Percentiles rank a stretch among this genome's conserved stretches.
Evolutionary conservation across 2,329 filamentous ascomycete genomes (phyloP).

Genomic region (Aspergillus quadricinctus): DNA sequence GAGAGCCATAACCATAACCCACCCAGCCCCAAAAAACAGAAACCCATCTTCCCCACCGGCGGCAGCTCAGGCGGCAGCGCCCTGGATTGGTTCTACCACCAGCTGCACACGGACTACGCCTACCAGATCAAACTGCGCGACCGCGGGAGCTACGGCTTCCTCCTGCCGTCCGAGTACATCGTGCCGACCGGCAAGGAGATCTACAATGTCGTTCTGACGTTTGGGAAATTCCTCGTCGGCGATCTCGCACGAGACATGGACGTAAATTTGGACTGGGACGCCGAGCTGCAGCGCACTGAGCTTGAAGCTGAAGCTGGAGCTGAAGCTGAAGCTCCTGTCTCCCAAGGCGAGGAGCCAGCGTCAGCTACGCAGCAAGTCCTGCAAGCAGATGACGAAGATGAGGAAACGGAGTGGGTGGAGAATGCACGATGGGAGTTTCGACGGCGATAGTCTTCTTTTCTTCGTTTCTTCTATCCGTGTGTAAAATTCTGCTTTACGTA

Average conservation of each 20-base stretch:
- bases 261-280: conserved; percentile 13
- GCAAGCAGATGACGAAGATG: neutral
- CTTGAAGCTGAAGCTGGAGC: neutral
- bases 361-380: neutral
- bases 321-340: neutral
- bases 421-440: neutral
- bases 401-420: neutral
- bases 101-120: conserved; percentile 73
- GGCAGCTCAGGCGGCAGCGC: conserved; percentile 78
- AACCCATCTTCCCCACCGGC: conserved; percentile 49
- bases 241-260: neutral
- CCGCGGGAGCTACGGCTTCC: conserved; percentile 88
- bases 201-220: conserved; percentile 74
- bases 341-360: neutral
- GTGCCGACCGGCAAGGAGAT: conserved; percentile 85
- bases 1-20: conserved; percentile 17
- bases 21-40: conserved; percentile 4
- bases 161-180: conserved; percentile 82
- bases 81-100: conserved; percentile 93
- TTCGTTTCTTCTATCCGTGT: neutral
- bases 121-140: conserved; percentile 94
- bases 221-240: conserved; percentile 62
- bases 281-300: conserved; percentile 8
- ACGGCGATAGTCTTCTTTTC: neutral
- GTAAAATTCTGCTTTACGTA: neutral